These are phyloP conservation scores for Microbotryum violaceum DNA, from an alignment of 1,284 basidiomycete genomes.

Conservation along the genomic window DNA sequence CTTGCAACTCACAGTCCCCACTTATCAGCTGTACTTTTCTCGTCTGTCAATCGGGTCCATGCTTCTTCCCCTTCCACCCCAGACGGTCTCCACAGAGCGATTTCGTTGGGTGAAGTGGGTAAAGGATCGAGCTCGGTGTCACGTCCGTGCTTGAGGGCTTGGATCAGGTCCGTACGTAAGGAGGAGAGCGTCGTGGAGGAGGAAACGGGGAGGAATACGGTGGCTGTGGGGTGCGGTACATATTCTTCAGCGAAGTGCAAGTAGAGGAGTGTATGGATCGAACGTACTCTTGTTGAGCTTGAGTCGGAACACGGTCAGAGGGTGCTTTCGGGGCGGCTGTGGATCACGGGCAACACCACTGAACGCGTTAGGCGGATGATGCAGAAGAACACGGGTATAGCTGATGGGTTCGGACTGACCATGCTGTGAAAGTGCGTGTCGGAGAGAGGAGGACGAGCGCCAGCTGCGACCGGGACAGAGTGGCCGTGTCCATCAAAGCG, in stretches of 20 bases:
- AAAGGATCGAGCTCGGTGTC: background rate
- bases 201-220: constrained; percentile 17
- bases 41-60: constrained; percentile 21
- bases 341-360: background rate
- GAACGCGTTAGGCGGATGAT: background rate
- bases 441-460: background rate
- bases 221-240: constrained; percentile 3
- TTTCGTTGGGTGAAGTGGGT: background rate
- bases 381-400: background rate
- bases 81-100: constrained; percentile 16
- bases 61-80: constrained; percentile 2
- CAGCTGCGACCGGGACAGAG: background rate
- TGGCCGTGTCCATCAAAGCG: background rate
- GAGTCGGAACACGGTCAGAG: constrained; percentile 14
- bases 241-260: background rate
- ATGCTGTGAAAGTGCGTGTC: background rate
- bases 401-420: background rate
- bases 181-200: constrained; percentile 8
- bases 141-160: constrained; percentile 4
- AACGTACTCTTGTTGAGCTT: constrained; percentile 19
- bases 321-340: background rate
- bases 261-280: background rate
- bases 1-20: constrained; percentile 18
- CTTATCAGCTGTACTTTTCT: constrained; percentile 20
- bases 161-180: constrained; percentile 4